These are phyloP conservation scores for Kluyveromyces aestuarii DNA, from an alignment of 805 yeast genomes.

Conservation along the genomic window DNA sequence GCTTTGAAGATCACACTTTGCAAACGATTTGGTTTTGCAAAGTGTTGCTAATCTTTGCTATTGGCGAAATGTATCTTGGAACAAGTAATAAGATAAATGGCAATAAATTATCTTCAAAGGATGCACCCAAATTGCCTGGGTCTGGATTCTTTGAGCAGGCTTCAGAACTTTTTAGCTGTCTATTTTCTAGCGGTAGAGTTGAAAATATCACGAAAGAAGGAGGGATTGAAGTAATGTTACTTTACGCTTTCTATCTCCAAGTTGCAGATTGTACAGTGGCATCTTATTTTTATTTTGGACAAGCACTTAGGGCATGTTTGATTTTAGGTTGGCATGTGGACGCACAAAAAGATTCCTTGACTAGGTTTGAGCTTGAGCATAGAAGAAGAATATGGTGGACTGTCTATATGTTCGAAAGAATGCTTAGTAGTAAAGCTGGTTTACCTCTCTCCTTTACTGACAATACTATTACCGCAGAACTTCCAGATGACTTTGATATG, in stretches of 20 bases:
- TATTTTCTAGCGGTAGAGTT: conserved; percentile 72
- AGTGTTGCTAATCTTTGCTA: conserved; percentile 60
- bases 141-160: conserved; percentile 73
- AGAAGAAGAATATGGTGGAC: conserved; percentile 85
- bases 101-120: conserved; percentile 18
- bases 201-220: conserved; percentile 73
- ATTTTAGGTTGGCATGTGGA: conserved; percentile 78
- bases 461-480: conserved; percentile 68
- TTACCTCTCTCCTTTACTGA: conserved; percentile 71
- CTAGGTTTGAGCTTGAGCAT: conserved; percentile 68
- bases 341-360: conserved; percentile 58
- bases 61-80: conserved; percentile 77
- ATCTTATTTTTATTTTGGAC: conserved; percentile 71
- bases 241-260: conserved; percentile 72
- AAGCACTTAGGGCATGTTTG: conserved; percentile 62
- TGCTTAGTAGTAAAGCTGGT: conserved; percentile 78
- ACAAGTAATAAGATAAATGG: conserved; percentile 57
- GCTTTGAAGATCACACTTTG: conserved; percentile 43
- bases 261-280: conserved; percentile 81
- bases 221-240: conserved; percentile 63
- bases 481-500: conserved; percentile 67
- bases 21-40: conserved; percentile 81
- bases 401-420: conserved; percentile 71
- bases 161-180: conserved; percentile 66
- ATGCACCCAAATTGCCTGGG: conserved; percentile 54